Percentiles rank a stretch among this genome's conserved stretches.
Evolutionary conservation across 352 stramenopile species (phyloP).

Genomic region (Phytophthora ramorum): DNA sequence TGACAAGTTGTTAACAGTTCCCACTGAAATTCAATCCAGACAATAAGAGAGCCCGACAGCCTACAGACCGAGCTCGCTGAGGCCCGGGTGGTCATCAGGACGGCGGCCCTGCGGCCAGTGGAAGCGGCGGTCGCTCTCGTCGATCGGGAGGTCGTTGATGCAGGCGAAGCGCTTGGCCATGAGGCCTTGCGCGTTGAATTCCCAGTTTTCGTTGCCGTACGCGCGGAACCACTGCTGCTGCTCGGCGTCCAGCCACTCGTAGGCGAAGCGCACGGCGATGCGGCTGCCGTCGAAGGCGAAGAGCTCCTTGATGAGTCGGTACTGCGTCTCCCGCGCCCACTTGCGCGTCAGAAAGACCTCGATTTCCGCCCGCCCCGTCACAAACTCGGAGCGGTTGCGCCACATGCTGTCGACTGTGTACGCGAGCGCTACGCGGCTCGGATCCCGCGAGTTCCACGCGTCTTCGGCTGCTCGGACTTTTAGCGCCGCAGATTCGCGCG

Average conservation of each 20-base stretch:
- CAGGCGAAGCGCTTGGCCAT: conserved; percentile 88
- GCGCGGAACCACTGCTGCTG: conserved; percentile 78
- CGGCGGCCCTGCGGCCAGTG: conserved; percentile 64
- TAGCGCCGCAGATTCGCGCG: conserved; percentile 65
- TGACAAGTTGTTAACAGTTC: background rate
- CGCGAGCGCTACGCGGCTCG: conserved; percentile 72
- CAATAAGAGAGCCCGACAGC: background rate
- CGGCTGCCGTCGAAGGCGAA: conserved; percentile 83
- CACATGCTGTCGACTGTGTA: conserved; percentile 86
- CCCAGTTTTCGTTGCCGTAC: conserved; percentile 93
- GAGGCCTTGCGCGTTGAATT: conserved; percentile 80
- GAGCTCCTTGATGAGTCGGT: conserved; percentile 92
- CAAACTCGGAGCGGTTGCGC: conserved; percentile 87
- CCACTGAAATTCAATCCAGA: too few relatives aligned
- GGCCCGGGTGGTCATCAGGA: conserved; percentile 48
- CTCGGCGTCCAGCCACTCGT: conserved; percentile 75
- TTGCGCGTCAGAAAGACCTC: conserved; percentile 80
- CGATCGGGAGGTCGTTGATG: conserved; percentile 90
- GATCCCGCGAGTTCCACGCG: conserved; percentile 89
- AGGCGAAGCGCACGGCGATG: conserved; percentile 91
- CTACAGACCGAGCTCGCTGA: conserved; percentile 48
- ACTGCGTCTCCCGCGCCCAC: conserved; percentile 79
- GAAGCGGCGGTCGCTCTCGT: conserved; percentile 72
- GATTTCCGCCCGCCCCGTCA: conserved; percentile 80
- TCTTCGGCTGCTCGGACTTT: conserved; percentile 91